Evolutionary conservation across 768 basidiomycete species (phyloP), one percentile per base, ranked within the genome.

Genomic region (Chiua virens): DNA sequence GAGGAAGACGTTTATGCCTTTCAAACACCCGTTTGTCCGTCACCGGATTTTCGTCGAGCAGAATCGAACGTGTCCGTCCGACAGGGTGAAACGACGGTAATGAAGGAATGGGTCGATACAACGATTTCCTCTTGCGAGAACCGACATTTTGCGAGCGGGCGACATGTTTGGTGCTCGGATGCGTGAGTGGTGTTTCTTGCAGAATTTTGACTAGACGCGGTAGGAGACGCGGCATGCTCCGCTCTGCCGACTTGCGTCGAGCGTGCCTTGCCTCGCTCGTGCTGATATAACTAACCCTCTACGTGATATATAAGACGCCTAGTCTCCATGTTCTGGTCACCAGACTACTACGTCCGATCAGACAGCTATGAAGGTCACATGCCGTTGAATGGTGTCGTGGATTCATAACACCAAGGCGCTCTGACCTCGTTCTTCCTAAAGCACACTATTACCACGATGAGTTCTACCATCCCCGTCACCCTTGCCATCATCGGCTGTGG

Each of bases 401-500:
- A 54, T 63, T 42, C 52, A 45, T 38, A 65, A 59, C 50, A 70
- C 70, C 23, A 75, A 72, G 53, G 63, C 56, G 13, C 60, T 73
- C 45, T 75, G 72, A 70, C 51, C 38, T 23, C 66, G 69, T 40
- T 69, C 63, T 43, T 46, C 56, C 30, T 68, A 49, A 54, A 48
- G 56, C 36, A 70, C 62, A 55, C 59, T 40, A 20, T 45, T 21
- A 42, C 42, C 42, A 28, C 4, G n/a, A 70, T 61, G 59, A 49
- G 30, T 50, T 40, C 61, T 11, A 45, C 23, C 32, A 41, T 68
- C 18, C 80, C 83, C 11, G 71, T 92, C 40, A 92, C 89, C 0
- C 58, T 94, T 32, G 90, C 83, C 14, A 72, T 94, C 53, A 68
- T 95, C 28, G 92, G 92, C 18, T 91, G 89, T 59, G 92, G 92